Base-by-base conservation (phyloP, 1,284 basidiomycete genomes). In the Trichosporon ovoides region DNA sequence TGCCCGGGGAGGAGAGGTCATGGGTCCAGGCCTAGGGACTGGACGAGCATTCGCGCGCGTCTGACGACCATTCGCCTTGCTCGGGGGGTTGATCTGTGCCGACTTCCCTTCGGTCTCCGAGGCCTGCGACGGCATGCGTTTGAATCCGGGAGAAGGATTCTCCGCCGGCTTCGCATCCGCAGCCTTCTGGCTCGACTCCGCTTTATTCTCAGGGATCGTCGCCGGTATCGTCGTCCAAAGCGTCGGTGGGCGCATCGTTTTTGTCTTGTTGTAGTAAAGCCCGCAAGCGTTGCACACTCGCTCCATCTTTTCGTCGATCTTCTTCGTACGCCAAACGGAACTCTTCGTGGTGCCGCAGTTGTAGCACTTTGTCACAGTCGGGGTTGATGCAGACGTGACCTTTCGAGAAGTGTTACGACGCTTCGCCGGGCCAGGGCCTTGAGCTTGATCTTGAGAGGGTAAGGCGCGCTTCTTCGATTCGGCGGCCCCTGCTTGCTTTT, bases 221-320 rank as follows among this genome's bases (percentile, higher is more conserved):
- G 49, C 67, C 58, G 36, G 69, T 67, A n/a, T 71, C 68, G 61
- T 72, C 66, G 22, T 43, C 75, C 74, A 77, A 24, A 76, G 52
- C 5, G 61, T 66, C 7, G 71, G 68, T 5, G 75, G 74, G 12
- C 74, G 68, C 71, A 76, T 73, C 16, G 57, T 62, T 9, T 68
- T 62, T 38, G 64, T 67, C 63, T 74, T 72, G 60, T 77, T 75
- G 67, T 67, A 76, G 65, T 76, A 77, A 24, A 77, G 62, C 1
- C 75, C 75, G 52, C 75, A 77, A n/a, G 75, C 75, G 64, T 77
- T 77, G 64, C 75, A 77, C 12, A 76, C 71, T 49, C 70, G 62
- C 37, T 70, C 66, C 3, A 63, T 61, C 52, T 67, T 61, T 20
- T 70, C 71, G 54, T 70, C 64, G 14, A 72, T 69, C 22, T 65